Conservation (phyloP, 148 eudicot species). For the Talinum fruticosum region DNA sequence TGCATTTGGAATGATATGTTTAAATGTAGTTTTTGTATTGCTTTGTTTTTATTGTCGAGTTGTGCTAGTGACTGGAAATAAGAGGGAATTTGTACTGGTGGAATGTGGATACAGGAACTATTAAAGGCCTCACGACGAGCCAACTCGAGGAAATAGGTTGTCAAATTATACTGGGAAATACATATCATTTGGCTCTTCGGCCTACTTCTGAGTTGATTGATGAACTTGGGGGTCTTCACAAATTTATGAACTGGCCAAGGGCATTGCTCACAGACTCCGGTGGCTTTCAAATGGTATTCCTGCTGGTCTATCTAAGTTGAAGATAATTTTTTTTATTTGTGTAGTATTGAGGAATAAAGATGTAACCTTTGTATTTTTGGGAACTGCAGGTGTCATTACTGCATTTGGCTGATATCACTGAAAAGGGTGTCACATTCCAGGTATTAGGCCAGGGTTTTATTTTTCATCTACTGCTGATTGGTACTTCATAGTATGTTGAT, state of each 20-base stretch:
- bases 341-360: background rate
- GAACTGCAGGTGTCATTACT: conserved; percentile 62
- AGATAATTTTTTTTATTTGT: conserved; percentile 8
- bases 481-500: background rate
- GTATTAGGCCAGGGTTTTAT: conserved; percentile 30
- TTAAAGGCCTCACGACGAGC: conserved; percentile 74
- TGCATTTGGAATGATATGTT: background rate
- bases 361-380: background rate
- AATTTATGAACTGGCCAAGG: conserved; percentile 92
- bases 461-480: background rate
- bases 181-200: conserved; percentile 86
- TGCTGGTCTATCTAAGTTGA: conserved; percentile 4
- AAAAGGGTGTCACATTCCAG: conserved; percentile 89
- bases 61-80: background rate
- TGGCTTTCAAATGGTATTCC: conserved; percentile 88
- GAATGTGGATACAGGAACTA: conserved; percentile 55
- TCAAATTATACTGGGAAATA: conserved; percentile 89
- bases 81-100: conserved; percentile 14
- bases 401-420: conserved; percentile 93
- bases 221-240: conserved; percentile 88
- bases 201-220: conserved; percentile 86
- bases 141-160: conserved; percentile 94
- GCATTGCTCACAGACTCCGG: conserved; percentile 92
- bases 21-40: background rate
- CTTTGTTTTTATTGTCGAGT: background rate